Evolutionary conservation across 495 filamentous ascomycete genomes (phyloP).

Genomic region (Penicillium egyptiacum): DNA sequence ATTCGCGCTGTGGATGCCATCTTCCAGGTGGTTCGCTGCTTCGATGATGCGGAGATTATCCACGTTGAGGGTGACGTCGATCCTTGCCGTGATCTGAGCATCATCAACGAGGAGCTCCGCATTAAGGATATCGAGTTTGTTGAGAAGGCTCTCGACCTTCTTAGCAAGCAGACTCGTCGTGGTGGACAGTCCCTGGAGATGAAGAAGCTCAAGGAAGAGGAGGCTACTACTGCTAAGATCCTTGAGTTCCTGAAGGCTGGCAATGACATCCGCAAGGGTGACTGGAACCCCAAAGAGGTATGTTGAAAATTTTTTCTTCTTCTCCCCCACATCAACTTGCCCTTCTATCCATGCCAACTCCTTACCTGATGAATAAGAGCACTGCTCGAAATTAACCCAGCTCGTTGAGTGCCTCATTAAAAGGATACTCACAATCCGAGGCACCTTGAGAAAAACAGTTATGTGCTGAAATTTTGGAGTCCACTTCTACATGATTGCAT

Average conservation of each 20-base stretch:
- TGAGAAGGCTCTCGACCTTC: slow-evolving; percentile 86
- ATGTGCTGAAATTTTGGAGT: slow-evolving; percentile 49
- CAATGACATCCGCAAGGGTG: slow-evolving; percentile 87
- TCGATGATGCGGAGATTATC: slow-evolving; percentile 99
- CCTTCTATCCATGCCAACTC: slow-evolving; percentile 10
- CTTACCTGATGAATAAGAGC: slow-evolving; percentile 95
- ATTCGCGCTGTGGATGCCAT: slow-evolving; percentile 99
- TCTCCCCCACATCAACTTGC: neutral
- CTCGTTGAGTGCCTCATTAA: slow-evolving; percentile 80
- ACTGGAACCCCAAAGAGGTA: slow-evolving; percentile 96
- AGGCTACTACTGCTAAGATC: slow-evolving; percentile 87
- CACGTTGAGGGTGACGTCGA: slow-evolving; percentile 99
- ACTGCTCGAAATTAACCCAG: slow-evolving; percentile 98
- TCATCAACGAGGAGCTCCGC: slow-evolving; percentile 94
- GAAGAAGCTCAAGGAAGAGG: slow-evolving; percentile 95
- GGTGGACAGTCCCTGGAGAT: slow-evolving; percentile 96
- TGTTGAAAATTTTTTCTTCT: slow-evolving; percentile 36
- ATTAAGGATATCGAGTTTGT: slow-evolving; percentile 99
- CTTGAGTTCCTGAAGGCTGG: slow-evolving; percentile 77
- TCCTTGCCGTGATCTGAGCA: slow-evolving; percentile 87
- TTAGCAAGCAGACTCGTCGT: slow-evolving; percentile 88
- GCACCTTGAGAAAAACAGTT: slow-evolving; percentile 77
- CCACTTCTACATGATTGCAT: slow-evolving; percentile 15
- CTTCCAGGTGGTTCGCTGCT: slow-evolving; percentile 98
- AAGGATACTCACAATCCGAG: slow-evolving; percentile 66